These are phyloP conservation scores for Trichophyton schoenleinii DNA, from an alignment of 2,329 filamentous ascomycete species.

Conservation along the genomic window DNA sequence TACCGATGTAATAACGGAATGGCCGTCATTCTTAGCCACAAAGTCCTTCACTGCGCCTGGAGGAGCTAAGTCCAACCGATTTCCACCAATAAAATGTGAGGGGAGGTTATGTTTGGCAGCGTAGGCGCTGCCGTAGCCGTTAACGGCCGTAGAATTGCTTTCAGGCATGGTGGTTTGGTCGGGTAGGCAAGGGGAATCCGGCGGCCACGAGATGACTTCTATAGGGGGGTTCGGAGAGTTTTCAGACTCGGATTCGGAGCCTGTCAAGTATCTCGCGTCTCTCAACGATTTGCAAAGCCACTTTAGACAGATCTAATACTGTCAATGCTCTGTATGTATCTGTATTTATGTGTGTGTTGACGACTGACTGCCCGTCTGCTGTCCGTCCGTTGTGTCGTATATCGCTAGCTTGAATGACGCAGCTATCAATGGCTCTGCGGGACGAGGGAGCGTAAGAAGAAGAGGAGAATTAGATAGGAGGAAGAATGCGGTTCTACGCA, in stretches of 20 bases:
- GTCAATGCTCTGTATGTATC: background rate
- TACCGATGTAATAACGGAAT: conserved; percentile 97
- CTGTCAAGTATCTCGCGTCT: background rate
- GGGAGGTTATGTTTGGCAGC: conserved; percentile 71
- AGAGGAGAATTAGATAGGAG: conserved; percentile 1
- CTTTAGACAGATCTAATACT: background rate
- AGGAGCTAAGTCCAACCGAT: conserved; percentile 67
- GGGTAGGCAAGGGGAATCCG: background rate
- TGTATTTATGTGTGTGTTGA: no score
- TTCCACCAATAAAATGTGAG: conserved; percentile 93
- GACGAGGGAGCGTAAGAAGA: conserved; percentile 8
- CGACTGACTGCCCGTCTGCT: background rate
- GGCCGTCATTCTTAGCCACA: conserved; percentile 74
- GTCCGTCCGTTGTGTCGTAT: background rate
- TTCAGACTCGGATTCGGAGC: background rate
- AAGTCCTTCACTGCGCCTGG: conserved; percentile 92
- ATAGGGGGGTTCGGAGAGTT: conserved; percentile 3
- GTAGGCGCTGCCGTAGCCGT: conserved; percentile 51
- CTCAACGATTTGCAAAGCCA: background rate
- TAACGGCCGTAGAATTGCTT: conserved; percentile 27
- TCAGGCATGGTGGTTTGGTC: conserved; percentile 27
- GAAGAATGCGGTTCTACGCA: conserved; percentile 4
- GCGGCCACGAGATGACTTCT: conserved; percentile 5
- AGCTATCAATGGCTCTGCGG: background rate
- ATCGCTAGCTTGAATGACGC: background rate